Conservation (phyloP, 768 basidiomycete genomes). For the Udeniomyces megalosporus region DNA sequence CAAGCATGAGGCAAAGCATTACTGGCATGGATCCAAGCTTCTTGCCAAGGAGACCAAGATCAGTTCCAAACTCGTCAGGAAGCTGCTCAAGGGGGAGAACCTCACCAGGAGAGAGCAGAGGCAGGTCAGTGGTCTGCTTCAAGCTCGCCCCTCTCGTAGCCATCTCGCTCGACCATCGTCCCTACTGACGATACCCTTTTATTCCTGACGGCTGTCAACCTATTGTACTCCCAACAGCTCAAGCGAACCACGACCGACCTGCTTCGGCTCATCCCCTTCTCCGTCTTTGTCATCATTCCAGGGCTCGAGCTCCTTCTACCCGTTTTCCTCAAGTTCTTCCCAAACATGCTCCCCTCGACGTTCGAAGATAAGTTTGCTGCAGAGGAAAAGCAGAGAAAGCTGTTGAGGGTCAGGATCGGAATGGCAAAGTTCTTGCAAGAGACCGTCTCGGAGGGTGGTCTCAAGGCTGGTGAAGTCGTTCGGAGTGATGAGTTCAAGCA, state of each 20-base stretch:
- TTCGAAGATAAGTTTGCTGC: conserved; percentile 95
- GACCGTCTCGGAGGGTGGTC: conserved; percentile 80
- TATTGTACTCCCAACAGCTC: conserved; percentile 38
- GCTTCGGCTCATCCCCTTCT: conserved; percentile 82
- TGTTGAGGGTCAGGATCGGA: conserved; percentile 81
- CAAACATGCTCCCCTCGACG: conserved; percentile 95
- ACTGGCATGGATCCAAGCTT: conserved; percentile 91
- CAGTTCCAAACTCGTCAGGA: conserved; percentile 70
- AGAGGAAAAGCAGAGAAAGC: conserved; percentile 91
- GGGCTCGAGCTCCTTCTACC: conserved; percentile 97
- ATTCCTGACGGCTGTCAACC: too few relatives aligned
- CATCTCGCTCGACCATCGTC: too few relatives aligned
- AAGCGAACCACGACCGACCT: conserved; percentile 86
- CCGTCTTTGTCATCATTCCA: conserved; percentile 84
- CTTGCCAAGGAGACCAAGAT: conserved; percentile 89
- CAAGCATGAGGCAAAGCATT: conserved; percentile 89
- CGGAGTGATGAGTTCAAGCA: conserved; percentile 94
- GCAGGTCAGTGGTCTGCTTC: conserved; percentile 68
- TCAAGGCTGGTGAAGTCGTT: conserved; percentile 82
- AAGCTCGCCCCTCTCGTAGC: conserved; percentile 16
- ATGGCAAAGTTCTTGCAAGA: conserved; percentile 99
- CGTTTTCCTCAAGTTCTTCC: conserved; percentile 90
- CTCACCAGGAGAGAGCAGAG: conserved; percentile 84
- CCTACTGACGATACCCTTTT: too few relatives aligned
- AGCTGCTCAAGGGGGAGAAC: conserved; percentile 76